Evolutionary conservation across 2,329 filamentous ascomycete genomes (phyloP).

Genomic region (Paracoccidioides brasiliensis): DNA sequence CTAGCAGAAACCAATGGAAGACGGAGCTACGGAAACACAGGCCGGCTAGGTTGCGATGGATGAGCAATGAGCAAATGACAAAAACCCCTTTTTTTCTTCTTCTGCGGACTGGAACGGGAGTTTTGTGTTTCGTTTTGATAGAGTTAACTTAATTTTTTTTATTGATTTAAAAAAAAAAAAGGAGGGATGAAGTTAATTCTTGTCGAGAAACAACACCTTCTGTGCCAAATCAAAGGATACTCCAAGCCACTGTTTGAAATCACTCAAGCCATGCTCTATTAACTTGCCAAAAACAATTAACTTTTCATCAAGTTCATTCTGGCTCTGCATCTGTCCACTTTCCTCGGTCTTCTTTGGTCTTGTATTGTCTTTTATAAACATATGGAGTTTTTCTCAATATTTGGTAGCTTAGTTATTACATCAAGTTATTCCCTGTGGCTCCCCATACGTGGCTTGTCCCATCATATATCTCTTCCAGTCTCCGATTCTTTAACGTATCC

Average conservation of each 20-base stretch:
- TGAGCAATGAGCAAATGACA: conserved; percentile 3
- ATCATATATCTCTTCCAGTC: no score
- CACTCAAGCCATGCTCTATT: no score
- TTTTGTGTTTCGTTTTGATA: conserved; percentile 1
- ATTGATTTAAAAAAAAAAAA: not conserved
- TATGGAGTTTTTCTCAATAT: no score
- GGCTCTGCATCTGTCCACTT: no score
- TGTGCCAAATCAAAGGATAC: not conserved
- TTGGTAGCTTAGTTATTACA: no score
- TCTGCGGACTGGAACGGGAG: not conserved
- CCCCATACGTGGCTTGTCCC: no score
- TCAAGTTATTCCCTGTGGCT: no score
- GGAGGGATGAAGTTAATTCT: not conserved
- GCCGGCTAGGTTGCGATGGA: conserved; percentile 2
- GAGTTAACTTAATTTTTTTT: not conserved
- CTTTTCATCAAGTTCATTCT: no score
- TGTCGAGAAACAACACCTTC: not conserved
- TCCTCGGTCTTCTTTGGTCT: no score
- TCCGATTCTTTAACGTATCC: no score
- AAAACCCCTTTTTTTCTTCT: not conserved
- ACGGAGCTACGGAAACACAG: not conserved
- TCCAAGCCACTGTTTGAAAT: not conserved
- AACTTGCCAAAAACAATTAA: no score
- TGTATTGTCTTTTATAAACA: no score
- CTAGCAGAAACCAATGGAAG: not conserved